These are phyloP conservation scores for Podospora australis DNA, from an alignment of 495 filamentous ascomycete species.

Conservation along the genomic window DNA sequence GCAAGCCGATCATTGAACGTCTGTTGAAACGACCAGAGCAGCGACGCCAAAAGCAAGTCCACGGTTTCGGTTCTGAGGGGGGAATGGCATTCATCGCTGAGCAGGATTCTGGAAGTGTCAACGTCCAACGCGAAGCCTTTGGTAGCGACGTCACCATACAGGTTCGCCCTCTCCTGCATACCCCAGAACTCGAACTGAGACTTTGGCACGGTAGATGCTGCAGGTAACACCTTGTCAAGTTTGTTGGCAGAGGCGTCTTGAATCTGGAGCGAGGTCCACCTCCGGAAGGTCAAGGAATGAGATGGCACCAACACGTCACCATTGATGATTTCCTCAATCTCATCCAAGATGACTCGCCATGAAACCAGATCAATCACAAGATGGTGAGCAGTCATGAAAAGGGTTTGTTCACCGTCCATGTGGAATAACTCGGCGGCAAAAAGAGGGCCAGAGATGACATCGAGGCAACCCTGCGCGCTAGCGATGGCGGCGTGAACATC, in stretches of 20 bases:
- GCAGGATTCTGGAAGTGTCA: conserved; percentile 12
- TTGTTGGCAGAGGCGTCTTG: neutral
- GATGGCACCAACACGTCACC: conserved; percentile 11
- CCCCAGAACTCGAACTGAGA: conserved; percentile 25
- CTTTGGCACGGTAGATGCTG: neutral
- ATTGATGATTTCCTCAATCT: conserved; percentile 49
- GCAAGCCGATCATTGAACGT: conserved; percentile 36
- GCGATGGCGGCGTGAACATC: conserved; percentile 11
- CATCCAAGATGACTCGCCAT: conserved; percentile 54
- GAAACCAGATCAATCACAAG: conserved; percentile 58
- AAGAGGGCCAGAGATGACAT: conserved; percentile 31
- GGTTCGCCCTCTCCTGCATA: conserved; percentile 21
- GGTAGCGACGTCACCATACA: conserved; percentile 20
- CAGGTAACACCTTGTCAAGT: conserved; percentile 3
- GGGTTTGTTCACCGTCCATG: conserved; percentile 20
- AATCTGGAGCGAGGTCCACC: conserved; percentile 38
- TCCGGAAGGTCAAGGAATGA: conserved; percentile 43
- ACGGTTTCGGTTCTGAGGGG: conserved; percentile 27
- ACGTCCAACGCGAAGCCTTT: conserved; percentile 16
- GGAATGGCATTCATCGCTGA: conserved; percentile 17
- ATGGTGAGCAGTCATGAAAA: conserved; percentile 55
- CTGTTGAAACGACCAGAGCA: conserved; percentile 26
- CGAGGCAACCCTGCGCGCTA: conserved; percentile 25
- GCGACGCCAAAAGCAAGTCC: conserved; percentile 28
- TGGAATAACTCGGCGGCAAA: conserved; percentile 19